Base-by-base conservation (phyloP, 1,284 basidiomycete genomes). In the Fomes fomentarius region DNA sequence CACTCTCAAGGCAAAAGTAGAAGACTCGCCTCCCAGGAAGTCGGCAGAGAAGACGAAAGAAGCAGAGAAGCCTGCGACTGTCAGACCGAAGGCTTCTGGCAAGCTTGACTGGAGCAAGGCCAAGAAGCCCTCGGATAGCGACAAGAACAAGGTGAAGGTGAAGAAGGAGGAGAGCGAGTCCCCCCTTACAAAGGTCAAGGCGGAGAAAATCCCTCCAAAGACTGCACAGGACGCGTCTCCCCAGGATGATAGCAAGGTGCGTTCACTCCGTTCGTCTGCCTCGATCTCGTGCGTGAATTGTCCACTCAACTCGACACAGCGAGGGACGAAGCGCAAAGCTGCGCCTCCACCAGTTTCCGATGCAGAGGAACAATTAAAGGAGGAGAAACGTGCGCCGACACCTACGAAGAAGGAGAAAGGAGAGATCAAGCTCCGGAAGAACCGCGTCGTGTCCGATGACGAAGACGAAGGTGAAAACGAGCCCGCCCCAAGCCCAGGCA, bases 41-140 rank as follows among this genome's bases (percentile, higher is more conserved):
- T 19, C 47, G 17, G 21, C 37, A 47, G 54, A 60, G 26, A 41
- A 54, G 6, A 54, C 62, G 26, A 41, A 54, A 4, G 56, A 63
- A 41, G 62, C 66, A 26, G 62, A 67, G 37, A 64, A 64, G 49
- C 26, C 61, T 14, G 44, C 63, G 19, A 37, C 66, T 28, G 62
- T 59, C 39, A 82, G 76, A 60, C 61, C 71, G 0, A 87, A 81
- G 63, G 62, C 73, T 6, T 75, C 77, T 8, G 84, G 84, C 1
- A 85, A 80, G 61, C 72, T 87, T 6, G 80, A 87, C 60, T 89
- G 84, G 74, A 80, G 79, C 64, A 87, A 82, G 61, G 78, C 81
- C n/a, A 85, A 81, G 67, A 83, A 82, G 60, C 70, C 62, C 44
- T 33, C 45, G 37, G 63, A 58, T 17, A 33, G 24, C 39, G 55